Conservation (phyloP, 1,139 yeast genomes). For the Schizosaccharomyces versatilis region DNA sequence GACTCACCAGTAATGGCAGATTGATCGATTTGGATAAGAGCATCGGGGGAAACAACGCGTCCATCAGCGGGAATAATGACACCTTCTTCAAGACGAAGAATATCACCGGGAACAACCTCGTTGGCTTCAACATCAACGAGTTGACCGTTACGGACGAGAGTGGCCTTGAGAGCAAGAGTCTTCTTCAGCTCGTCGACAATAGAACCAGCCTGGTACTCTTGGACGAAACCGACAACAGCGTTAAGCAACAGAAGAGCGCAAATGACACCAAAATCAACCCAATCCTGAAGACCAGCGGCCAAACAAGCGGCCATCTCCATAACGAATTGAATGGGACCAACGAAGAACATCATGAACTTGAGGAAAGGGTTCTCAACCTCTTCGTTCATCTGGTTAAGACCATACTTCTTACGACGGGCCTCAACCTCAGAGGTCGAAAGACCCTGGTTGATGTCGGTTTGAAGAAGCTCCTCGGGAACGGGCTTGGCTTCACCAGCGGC, state of each 20-base stretch:
- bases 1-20: conserved; percentile 98
- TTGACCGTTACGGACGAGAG: conserved; percentile 46
- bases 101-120: conserved; percentile 66
- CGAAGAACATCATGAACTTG: conserved; percentile 79
- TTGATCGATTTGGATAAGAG: conserved; percentile 84
- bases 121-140: conserved; percentile 39
- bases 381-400: conserved; percentile 86
- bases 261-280: conserved; percentile 98
- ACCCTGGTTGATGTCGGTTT: conserved; percentile 71
- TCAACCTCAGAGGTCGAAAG: conserved; percentile 58
- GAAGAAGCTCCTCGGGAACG: conserved; percentile 24
- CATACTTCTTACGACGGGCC: conserved; percentile 81
- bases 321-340: conserved; percentile 96
- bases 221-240: conserved; percentile 89
- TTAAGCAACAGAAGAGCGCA: conserved; percentile 70
- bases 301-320: conserved; percentile 94
- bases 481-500: too few relatives aligned
- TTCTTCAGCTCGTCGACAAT: conserved; percentile 26
- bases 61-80: conserved; percentile 79
- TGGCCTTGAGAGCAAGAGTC: conserved; percentile 29
- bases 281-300: conserved; percentile 95
- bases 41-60: conserved; percentile 70
- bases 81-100: conserved; percentile 59
- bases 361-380: conserved; percentile 64
- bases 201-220: conserved; percentile 52